Evolutionary conservation across 1,284 basidiomycete genomes (phyloP), one percentile per base, ranked within the genome.

Genomic region (Microbotryum violaceum): DNA sequence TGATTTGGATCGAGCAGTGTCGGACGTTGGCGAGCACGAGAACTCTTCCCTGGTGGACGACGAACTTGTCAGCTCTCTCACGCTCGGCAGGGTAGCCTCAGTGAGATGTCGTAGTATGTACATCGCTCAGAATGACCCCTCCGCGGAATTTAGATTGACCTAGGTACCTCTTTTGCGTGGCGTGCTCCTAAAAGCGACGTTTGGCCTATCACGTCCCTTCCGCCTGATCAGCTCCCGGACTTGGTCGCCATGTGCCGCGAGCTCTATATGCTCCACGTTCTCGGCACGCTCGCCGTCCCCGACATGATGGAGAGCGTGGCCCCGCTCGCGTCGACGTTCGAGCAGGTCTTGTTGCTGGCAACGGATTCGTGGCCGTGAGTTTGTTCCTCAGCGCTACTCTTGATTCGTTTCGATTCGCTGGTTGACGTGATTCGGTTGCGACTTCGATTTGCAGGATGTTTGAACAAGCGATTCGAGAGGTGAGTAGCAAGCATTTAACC

Each of bases 71-170:
- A 54, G 27, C 58, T 61, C 12, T 42, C 55, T 31, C 66, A 67
- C 45, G 59, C 47, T 6, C 63, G 66, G 9, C 44, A 64, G 42
- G 63, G 63, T 0, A 48, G 49, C 3, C 51, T 57, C 20, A 60
- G 60, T 50, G 65, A 67, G 42, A 67, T 64, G 60, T 58, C 61
- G 47, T 67, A 64, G 65, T 67, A 42, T 45, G 65, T 54, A 8
- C 21, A 12, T 3, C 42, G 20, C 23, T n/a, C 42, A 46, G 10
- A n/a, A 14, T 23, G 48, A 18, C 20, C 18, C 14, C 20, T 49
- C 21, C 7, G 2, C 31, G 48, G 18, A 21, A 5, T 18, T 3
- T 14, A 23, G 2, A 49, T 2, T 29, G 48, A 49, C 4, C 48
- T 23, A 14, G 1, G 18, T 23, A 12, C 7, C 20, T 31, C 20